These are phyloP conservation scores for Russula compacta DNA, from an alignment of 768 basidiomycete genomes.

Conservation along the genomic window DNA sequence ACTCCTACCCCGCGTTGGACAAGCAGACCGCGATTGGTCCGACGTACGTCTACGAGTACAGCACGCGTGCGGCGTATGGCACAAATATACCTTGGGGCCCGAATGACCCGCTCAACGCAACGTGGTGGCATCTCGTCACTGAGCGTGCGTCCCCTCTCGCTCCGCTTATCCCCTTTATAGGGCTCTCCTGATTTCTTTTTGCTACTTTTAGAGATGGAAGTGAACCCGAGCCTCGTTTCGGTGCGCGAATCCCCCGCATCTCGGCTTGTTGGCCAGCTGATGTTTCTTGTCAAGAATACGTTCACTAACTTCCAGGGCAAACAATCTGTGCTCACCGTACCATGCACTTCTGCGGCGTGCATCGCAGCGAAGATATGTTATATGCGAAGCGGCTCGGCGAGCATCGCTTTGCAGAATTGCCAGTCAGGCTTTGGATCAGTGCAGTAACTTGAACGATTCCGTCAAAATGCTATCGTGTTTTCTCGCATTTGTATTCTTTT, in stretches of 20 bases:
- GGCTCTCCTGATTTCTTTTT: not conserved
- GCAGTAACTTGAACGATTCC: slow-evolving; percentile 26
- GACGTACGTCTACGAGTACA: slow-evolving; percentile 55
- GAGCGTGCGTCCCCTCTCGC: slow-evolving; percentile 39
- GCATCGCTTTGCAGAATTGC: slow-evolving; percentile 54
- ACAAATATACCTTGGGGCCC: slow-evolving; percentile 47
- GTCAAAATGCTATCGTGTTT: not conserved
- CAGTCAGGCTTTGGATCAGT: slow-evolving; percentile 55
- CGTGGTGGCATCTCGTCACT: slow-evolving; percentile 77
- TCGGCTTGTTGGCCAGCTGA: not conserved
- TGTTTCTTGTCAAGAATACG: slow-evolving; percentile 29
- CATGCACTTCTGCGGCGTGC: slow-evolving; percentile 57
- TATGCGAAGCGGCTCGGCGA: slow-evolving; percentile 63
- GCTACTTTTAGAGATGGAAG: slow-evolving; percentile 44
- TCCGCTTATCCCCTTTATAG: not conserved
- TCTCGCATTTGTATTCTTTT: too few species aligned
- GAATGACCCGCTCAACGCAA: slow-evolving; percentile 65
- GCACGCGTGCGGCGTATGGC: slow-evolving; percentile 60
- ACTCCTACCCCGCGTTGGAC: slow-evolving; percentile 49
- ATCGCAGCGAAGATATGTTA: slow-evolving; percentile 65
- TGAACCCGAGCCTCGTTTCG: slow-evolving; percentile 46
- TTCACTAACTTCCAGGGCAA: slow-evolving; percentile 72
- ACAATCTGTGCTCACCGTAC: slow-evolving; percentile 40
- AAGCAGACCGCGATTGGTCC: slow-evolving; percentile 49
- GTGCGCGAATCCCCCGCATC: slow-evolving; percentile 27